Evolutionary conservation across 2,329 filamentous ascomycete genomes (phyloP).

Genomic region (Aspergillus hiratsukae): DNA sequence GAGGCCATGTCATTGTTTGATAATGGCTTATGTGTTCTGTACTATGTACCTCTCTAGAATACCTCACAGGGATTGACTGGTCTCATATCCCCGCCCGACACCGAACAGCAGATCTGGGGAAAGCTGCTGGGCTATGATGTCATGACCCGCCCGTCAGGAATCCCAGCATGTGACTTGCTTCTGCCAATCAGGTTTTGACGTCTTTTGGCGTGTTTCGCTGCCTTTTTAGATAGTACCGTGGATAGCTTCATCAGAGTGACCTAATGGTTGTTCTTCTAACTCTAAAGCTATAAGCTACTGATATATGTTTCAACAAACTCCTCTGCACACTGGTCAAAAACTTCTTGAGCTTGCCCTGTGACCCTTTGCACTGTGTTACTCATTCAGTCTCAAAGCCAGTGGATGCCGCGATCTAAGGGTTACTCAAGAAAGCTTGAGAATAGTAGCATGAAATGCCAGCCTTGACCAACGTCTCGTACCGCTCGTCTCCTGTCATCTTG

Average conservation of each 20-base stretch:
- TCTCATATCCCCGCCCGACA: neutral
- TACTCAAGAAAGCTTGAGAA: neutral
- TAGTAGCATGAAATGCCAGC: neutral
- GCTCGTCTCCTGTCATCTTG: neutral
- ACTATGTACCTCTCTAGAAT: too few species aligned
- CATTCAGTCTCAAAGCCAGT: neutral
- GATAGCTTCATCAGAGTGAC: neutral
- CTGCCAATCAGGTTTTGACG: neutral
- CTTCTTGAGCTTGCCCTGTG: neutral
- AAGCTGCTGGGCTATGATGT: slow-evolving; percentile 9
- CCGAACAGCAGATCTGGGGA: slow-evolving; percentile 8
- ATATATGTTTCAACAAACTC: too few species aligned
- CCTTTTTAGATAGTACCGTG: too few species aligned
- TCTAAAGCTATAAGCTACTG: neutral
- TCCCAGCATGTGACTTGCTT: neutral
- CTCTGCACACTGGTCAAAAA: neutral
- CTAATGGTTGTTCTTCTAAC: too few species aligned
- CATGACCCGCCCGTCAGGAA: neutral
- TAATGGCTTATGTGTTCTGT: neutral
- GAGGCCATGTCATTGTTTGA: neutral
- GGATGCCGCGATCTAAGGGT: neutral
- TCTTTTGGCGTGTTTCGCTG: neutral
- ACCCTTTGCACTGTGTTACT: neutral
- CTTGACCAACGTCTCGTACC: neutral
- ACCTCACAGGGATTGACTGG: too few species aligned